Evolutionary conservation across 2,329 filamentous ascomycete species (phyloP).

Genomic region (Venturia aucupariae): DNA sequence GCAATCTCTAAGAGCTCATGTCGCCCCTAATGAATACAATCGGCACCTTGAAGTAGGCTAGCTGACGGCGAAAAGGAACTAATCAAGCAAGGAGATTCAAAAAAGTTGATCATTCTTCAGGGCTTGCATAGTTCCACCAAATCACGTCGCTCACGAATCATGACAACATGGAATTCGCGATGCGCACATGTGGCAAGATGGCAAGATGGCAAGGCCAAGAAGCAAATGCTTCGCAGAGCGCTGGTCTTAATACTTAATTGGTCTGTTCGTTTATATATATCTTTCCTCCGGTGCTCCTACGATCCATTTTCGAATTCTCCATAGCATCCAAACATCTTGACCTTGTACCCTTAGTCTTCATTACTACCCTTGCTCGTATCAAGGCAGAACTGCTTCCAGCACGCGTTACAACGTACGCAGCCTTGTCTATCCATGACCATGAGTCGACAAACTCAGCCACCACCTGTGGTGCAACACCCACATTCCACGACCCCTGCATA

Average conservation of each 20-base stretch:
- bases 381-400: not conserved
- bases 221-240: not conserved
- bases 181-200: not conserved
- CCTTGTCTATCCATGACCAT: not conserved
- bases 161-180: not conserved
- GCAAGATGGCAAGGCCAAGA: not conserved
- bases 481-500: not conserved
- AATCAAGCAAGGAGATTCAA: not conserved
- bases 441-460: not conserved
- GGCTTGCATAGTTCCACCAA: not conserved
- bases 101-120: not conserved
- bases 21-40: no score
- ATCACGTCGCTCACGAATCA: not conserved
- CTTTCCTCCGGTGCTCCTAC: not conserved
- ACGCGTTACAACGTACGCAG: not conserved
- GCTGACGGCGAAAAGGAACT: not conserved
- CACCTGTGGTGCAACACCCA: not conserved
- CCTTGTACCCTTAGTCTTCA: not conserved
- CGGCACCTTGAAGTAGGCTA: no score
- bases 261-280: not conserved
- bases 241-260: not conserved
- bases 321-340: not conserved
- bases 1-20: no score
- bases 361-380: not conserved
- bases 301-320: not conserved